Conservation (phyloP, 202 grass and related monocot species). For the Schoenoplectus tabernaemontani region DNA sequence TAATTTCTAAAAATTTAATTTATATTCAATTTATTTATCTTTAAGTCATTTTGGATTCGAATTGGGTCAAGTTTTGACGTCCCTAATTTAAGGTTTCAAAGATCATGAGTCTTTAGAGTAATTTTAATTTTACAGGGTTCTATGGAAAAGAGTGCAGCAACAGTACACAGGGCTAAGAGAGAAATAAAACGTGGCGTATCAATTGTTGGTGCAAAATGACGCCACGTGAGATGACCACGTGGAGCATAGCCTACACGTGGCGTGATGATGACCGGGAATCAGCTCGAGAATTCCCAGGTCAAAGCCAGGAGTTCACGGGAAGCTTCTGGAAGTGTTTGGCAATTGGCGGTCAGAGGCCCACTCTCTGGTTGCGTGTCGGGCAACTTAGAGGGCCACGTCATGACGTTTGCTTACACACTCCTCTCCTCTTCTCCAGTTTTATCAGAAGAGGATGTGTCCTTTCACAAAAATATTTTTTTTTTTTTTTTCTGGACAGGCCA, state of each 20-base stretch:
- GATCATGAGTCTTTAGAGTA: neutral
- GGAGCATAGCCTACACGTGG: conserved; percentile 35
- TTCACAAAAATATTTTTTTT: neutral
- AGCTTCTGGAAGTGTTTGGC: conserved; percentile 61
- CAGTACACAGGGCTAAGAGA: conserved; percentile 5
- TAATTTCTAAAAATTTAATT: no score
- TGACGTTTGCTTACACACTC: neutral
- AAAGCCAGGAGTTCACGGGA: conserved; percentile 61
- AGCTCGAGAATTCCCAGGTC: conserved; percentile 25
- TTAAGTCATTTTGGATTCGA: no score
- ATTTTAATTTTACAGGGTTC: neutral
- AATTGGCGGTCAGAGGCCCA: conserved; percentile 9
- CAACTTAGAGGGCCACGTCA: conserved; percentile 14
- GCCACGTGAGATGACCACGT: conserved; percentile 63
- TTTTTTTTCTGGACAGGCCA: neutral
- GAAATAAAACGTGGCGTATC: conserved; percentile 52
- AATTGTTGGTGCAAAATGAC: conserved; percentile 40
- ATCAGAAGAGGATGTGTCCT: neutral
- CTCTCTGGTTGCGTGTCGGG: conserved; percentile 29
- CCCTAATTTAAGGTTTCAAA: no score
- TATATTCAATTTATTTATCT: no score
- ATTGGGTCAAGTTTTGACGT: no score
- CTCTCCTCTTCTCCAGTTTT: neutral
- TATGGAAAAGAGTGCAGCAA: neutral
- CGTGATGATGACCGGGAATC: conserved; percentile 34